Evolutionary conservation across 2,329 filamentous ascomycete genomes (phyloP), one percentile per base, ranked within the genome.

Genomic region (Cytospora mali): DNA sequence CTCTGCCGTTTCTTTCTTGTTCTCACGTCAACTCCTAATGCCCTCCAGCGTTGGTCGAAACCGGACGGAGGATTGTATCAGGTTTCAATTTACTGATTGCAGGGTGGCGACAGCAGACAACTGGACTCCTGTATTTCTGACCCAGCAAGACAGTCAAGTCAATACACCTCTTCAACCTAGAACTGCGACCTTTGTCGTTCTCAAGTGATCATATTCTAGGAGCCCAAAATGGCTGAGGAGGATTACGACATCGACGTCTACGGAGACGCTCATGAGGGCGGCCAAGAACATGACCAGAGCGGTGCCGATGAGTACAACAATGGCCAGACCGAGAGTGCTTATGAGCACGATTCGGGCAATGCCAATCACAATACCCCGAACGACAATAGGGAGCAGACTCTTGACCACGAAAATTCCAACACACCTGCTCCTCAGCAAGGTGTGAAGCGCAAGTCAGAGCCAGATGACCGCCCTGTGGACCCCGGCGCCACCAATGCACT

Each of bases 241-340:
- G 86, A 89, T 70, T 89, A 88, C 74, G 88, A 90, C 69, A 89
- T 90, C 76, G 88, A 90, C 69, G 87, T 90, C 70, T 90, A 90
- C 71, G 87, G 86, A 69, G 87, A 89, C 69, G 78, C 80, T 63
- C 61, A 65, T 25, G 57, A 60, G 29, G 61, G 49, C 39, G 48
- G 62, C 11, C 61, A 64, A 48, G 55, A 62, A 25, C 61, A 62
- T 28, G 50, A 50, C 16, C 58, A 64, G 18, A 78, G 76, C 64
- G 75, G 78, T 66, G 71, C 68, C 18, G 65, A 75, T 49, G 74
- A 79, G 48, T 71, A 76, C 33, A 74, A 78, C 52, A 76, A 79
- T 23, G 74, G 74, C 29, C 71, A 72, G 23, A 68, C 66, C 27
- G 68, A 72, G 29, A 75, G 76, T 27, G 69, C 74, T 28, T 68